Evolutionary conservation across 345 rosid genomes (phyloP), one percentile per base, ranked within the genome.

Genomic region (Salix koriyanagi): DNA sequence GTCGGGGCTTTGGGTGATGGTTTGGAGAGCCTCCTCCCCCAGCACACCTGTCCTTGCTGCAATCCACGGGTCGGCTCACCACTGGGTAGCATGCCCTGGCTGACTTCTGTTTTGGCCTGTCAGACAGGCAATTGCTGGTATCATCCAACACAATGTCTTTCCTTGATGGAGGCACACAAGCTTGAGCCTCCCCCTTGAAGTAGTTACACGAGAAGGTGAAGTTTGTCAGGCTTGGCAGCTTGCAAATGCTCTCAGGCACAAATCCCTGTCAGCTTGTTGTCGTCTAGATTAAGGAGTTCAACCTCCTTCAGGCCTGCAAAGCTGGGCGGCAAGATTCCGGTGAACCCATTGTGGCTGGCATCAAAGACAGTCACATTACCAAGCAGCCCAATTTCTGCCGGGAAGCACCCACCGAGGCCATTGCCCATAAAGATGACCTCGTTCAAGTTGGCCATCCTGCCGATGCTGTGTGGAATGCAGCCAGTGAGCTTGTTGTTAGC

Each of bases 401-500:
- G 95, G 79, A 93, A 87, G 75, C 98, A 93, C 54, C 98, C 98
- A 0, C 93, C 83, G 0, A 94, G 81, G 7, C 32, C 62, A 60
- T 94, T 94, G 75, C 85, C 83, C 69, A 46, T 42, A 83, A 92
- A 84, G 54, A 86, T 3, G 50, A 94, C 83, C 84, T 94, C 97
- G 4, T 91, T 83, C 42, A 94, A 71, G 77, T 89, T 87, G 11
- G 72, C 14, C 97, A 92, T 94, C 62, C 83, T 85, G 4, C 93
- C 94, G 54, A 92, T 84, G 72, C 83, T 80, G 23, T 65, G 85
- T 0, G 98, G 98, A 76, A 93, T 89, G 81, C 97, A 89, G 0
- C 98, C 98, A 1, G 16, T 42, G 77, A 93, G 87, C 16, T 89
- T 88, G 87, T 94, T 94, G 78, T 88, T 65, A 21, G 93, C 96